phyloP scores from a whole-genome alignment of 257 asterid genomes.

The Fraxinus anomala region DNA sequence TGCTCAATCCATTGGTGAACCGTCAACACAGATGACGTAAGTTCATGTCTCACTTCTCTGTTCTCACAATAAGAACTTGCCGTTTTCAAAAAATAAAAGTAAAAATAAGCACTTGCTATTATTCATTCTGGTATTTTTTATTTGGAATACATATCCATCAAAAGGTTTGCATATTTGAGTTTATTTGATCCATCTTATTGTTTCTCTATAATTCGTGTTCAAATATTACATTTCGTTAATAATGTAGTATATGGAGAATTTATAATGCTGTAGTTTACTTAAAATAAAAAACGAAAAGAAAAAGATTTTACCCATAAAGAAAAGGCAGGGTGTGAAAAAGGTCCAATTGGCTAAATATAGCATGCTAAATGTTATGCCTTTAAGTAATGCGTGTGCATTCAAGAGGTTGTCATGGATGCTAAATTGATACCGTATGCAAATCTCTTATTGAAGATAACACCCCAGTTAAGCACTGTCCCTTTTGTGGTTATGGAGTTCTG shows the following conservation, averaged over 20 bases:
- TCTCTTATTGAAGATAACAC: background rate
- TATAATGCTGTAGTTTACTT: slow-evolving; percentile 3
- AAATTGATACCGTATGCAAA: background rate
- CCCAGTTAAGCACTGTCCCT: background rate
- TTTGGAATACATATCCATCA: background rate
- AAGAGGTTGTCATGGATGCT: background rate
- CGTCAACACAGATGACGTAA: slow-evolving; percentile 99
- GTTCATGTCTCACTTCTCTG: slow-evolving; percentile 32
- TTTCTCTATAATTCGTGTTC: background rate
- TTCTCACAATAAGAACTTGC: slow-evolving; percentile 8
- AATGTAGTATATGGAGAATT: slow-evolving; percentile 6
- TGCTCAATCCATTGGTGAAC: slow-evolving; percentile 98
- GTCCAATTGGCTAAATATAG: background rate
- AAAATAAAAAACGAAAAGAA: background rate
- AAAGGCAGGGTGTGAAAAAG: background rate
- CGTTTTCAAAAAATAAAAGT: background rate
- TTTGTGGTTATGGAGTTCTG: background rate
- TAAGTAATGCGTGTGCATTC: background rate
- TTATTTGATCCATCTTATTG: slow-evolving; percentile 7
- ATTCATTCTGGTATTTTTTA: background rate
- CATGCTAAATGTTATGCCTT: background rate
- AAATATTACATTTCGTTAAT: background rate
- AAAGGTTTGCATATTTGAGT: background rate
- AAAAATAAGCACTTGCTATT: background rate
- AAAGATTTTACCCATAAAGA: background rate